These are phyloP conservation scores for Trametes coccinea DNA, from an alignment of 768 basidiomycete species.

Conservation along the genomic window DNA sequence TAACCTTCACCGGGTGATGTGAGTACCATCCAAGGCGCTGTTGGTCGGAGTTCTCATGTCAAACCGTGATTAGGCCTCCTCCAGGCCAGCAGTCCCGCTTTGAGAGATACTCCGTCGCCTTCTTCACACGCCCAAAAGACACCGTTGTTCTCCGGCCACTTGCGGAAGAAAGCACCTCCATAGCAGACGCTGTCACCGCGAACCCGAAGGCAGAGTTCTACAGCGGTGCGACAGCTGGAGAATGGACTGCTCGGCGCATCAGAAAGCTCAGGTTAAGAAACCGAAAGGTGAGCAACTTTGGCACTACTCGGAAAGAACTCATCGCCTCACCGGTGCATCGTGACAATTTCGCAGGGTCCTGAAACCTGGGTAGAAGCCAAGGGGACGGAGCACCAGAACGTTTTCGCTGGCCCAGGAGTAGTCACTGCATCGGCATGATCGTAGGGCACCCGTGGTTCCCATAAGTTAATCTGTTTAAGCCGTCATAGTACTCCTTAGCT, in stretches of 20 bases:
- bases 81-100: constrained; percentile 36
- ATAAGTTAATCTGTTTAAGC: too few species aligned
- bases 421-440: constrained; percentile 13
- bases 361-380: constrained; percentile 30
- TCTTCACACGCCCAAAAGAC: constrained; percentile 38
- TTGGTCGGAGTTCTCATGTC: background rate
- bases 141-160: constrained; percentile 33
- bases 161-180: constrained; percentile 25
- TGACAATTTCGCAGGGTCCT: constrained; percentile 20
- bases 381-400: constrained; percentile 31
- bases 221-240: constrained; percentile 27
- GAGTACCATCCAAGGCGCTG: constrained; percentile 19
- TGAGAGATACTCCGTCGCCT: constrained; percentile 37
- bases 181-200: constrained; percentile 24
- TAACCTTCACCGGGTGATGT: constrained; percentile 46
- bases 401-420: background rate
- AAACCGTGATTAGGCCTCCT: constrained; percentile 36
- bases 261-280: constrained; percentile 30
- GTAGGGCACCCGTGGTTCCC: too few species aligned
- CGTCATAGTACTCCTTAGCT: too few species aligned
- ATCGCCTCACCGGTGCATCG: background rate
- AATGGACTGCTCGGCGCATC: constrained; percentile 29
- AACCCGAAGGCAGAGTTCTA: constrained; percentile 24
- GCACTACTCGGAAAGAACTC: background rate
- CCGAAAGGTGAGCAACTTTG: constrained; percentile 24